Evolutionary conservation across 176 grass and related monocot species (phyloP), one percentile per base, ranked within the genome.

Genomic region (Carex parvula): DNA sequence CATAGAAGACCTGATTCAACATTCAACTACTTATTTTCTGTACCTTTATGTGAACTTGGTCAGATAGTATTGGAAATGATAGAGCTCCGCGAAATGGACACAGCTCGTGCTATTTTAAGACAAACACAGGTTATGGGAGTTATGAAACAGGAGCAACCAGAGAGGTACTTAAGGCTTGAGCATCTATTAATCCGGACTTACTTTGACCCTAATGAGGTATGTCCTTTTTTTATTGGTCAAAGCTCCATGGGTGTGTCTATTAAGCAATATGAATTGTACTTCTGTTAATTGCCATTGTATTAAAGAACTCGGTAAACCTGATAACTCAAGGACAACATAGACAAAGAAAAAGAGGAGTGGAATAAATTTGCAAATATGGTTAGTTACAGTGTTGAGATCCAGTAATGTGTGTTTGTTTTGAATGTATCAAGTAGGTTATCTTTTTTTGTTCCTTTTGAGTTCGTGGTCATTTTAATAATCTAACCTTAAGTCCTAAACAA

Each of bases 91-190:
- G 96, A 99, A 87, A 88, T 99, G 5, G 93, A 99, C 60, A 99
- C 93, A 0, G 93, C 96, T 18, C 91, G 93, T 18, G 88, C 93
- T 78, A 99, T 99, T 81, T 91, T 99, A 57, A 91, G 93, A 48
- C 96, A 99, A 84, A 99, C 96, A 22, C 96, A 95, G 76, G 96
- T 94, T 58, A 99, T 99, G 96, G 96, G 96, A 26, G 80, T 99
- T 18, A 99, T 99, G 96, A 95, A 99, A 83, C 96, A 99, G 91
- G 96, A 95, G 85, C 93, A 99, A 83, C 96, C 96, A 1, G 93
- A 99, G 80, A 92, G 93, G 53, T 99, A 99, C 85, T 86, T 99
- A 37, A 88, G 93, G 79, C 93, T 95, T 24, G 96, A 99, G 85
- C 96, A 99, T 82, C 91, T 99, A 80, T 86, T 95, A 80, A 93